Percentiles rank a stretch among this genome's conserved stretches.
These are phyloP conservation scores for Tulasnella sp. DNA, from an alignment of 768 basidiomycete genomes.

Conservation along the genomic window DNA sequence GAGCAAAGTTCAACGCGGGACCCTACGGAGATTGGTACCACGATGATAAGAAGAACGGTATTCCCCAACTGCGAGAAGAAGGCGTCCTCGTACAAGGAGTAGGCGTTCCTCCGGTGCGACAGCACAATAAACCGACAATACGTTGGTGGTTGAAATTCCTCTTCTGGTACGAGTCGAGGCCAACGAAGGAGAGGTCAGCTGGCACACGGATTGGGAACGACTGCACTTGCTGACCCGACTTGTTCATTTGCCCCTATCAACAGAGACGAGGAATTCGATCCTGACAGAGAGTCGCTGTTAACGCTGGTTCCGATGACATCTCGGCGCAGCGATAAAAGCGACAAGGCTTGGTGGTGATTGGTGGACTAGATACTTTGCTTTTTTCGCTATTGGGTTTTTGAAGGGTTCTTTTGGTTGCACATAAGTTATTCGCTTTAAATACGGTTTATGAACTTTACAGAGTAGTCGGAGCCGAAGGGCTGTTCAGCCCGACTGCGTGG, in stretches of 20 bases:
- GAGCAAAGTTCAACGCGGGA: conserved; percentile 15
- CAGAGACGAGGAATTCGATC: background rate
- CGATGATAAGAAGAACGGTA: background rate
- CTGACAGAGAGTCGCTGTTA: background rate
- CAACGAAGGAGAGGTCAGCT: background rate
- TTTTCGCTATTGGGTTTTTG: background rate
- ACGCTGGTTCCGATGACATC: background rate
- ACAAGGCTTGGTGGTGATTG: background rate
- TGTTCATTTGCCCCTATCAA: background rate
- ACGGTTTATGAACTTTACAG: background rate
- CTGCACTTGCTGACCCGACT: background rate
- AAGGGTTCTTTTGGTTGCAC: background rate
- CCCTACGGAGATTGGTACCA: conserved; percentile 25
- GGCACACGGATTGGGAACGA: background rate
- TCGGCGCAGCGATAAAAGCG: background rate
- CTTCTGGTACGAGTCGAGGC: background rate
- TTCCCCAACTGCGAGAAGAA: conserved; percentile 12
- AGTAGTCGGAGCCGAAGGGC: background rate
- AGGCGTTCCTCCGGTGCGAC: background rate
- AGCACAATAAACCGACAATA: background rate
- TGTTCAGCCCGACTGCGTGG: conserved; percentile 1
- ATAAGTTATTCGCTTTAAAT: background rate
- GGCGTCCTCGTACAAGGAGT: background rate
- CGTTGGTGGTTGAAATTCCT: conserved; percentile 6
- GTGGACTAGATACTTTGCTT: background rate